Percentiles rank a stretch among this genome's conserved stretches.
These are phyloP conservation scores for Trichopus zeylanicus DNA, from an alignment of 116 monocot species.

Conservation along the genomic window DNA sequence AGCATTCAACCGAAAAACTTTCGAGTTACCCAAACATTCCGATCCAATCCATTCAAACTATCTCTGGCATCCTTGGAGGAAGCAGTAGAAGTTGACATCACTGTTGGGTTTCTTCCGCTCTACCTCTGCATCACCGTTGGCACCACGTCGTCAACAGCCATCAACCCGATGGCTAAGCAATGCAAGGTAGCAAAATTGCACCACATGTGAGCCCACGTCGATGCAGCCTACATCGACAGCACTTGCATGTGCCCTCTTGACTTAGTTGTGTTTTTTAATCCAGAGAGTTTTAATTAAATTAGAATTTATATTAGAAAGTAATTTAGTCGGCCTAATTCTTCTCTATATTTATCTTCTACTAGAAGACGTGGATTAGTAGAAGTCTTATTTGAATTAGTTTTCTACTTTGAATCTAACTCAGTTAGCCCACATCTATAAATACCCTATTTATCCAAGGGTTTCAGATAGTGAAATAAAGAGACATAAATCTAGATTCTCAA, in stretches of 20 bases:
- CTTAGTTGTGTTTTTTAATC: too few species aligned
- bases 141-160: constrained; percentile 25
- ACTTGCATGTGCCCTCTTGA: constrained; percentile 28
- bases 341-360: too few species aligned
- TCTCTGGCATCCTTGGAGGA: neutral
- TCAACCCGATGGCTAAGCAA: constrained; percentile 27
- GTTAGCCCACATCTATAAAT: too few species aligned
- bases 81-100: constrained; percentile 14
- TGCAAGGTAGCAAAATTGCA: constrained; percentile 12
- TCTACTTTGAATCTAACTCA: too few species aligned
- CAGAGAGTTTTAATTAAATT: too few species aligned
- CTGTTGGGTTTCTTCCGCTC: constrained; percentile 16
- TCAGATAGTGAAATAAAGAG: too few species aligned
- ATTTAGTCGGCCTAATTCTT: too few species aligned
- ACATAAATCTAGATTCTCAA: too few species aligned
- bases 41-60: constrained; percentile 8
- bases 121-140: constrained; percentile 45
- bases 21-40: constrained; percentile 11
- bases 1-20: constrained; percentile 36
- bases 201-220: constrained; percentile 26
- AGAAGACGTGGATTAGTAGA: too few species aligned
- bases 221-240: constrained; percentile 35
- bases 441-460: too few species aligned
- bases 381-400: too few species aligned
- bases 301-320: too few species aligned